Evolutionary conservation across 2,329 filamentous ascomycete genomes (phyloP).

Genomic region (Colletotrichum sp.): DNA sequence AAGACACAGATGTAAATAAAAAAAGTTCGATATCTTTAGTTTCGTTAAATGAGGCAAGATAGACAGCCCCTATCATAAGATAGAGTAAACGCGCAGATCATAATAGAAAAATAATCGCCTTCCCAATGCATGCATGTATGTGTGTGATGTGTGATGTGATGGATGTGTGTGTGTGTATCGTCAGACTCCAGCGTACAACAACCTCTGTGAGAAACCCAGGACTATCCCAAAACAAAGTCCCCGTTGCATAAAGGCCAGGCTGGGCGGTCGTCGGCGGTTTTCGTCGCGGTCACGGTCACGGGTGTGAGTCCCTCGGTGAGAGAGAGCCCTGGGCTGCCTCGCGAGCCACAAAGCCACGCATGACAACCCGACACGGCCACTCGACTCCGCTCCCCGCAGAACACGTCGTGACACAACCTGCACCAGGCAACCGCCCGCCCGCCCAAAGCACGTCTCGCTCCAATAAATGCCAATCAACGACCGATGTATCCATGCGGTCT

Average conservation of each 20-base stretch:
- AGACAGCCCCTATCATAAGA: not conserved
- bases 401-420: not conserved
- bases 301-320: not conserved
- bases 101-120: slow-evolving; percentile 2
- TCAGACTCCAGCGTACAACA: slow-evolving; percentile 22
- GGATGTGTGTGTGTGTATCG: slow-evolving; percentile 23
- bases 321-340: not conserved
- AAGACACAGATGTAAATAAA: not conserved
- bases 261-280: not conserved
- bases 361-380: not conserved
- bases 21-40: not conserved
- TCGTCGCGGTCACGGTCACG: not conserved
- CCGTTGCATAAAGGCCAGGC: not conserved
- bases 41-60: not conserved
- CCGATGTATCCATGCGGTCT: not conserved
- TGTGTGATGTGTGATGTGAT: slow-evolving; percentile 19
- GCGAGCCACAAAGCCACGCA: not conserved
- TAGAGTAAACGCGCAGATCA: not conserved
- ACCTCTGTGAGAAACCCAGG: slow-evolving; percentile 16
- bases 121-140: slow-evolving; percentile 22
- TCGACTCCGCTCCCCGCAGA: not conserved
- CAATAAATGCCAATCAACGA: slow-evolving; percentile 18
- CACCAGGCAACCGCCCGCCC: not conserved
- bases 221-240: slow-evolving; percentile 14
- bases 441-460: slow-evolving; percentile 17